Evolutionary conservation across 345 rosid genomes (phyloP).

Genomic region (Ceriops decandra): DNA sequence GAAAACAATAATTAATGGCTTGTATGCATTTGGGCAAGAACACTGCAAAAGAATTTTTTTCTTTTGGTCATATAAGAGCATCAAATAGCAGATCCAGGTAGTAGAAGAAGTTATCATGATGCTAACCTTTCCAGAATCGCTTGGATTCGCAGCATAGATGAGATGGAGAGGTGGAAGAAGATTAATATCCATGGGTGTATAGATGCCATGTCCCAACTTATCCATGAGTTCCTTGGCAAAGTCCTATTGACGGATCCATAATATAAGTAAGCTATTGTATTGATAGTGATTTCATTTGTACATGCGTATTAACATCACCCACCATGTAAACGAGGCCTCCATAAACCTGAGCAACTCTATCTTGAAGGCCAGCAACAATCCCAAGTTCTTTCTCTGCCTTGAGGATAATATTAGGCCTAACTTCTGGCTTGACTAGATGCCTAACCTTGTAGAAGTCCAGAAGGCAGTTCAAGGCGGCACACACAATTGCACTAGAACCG

Average conservation of each 20-base stretch:
- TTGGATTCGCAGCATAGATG: constrained; percentile 92
- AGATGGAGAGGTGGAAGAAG: constrained; percentile 87
- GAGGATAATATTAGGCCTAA: constrained; percentile 75
- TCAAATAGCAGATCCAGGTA: background rate
- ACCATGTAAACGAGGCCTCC: constrained; percentile 99
- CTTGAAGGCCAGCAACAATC: constrained; percentile 96
- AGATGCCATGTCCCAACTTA: constrained; percentile 71
- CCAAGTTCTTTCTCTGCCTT: constrained; percentile 83
- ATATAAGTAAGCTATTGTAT: background rate
- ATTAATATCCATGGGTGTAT: constrained; percentile 65
- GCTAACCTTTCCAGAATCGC: constrained; percentile 94
- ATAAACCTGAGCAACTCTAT: constrained; percentile 91
- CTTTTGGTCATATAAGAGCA: no score
- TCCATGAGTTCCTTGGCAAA: constrained; percentile 83
- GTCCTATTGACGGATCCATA: constrained; percentile 44
- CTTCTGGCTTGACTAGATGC: constrained; percentile 60
- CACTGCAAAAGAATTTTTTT: no score
- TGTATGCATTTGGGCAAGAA: no score
- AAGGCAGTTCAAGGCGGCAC: constrained; percentile 88
- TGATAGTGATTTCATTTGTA: background rate
- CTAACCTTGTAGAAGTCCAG: constrained; percentile 83
- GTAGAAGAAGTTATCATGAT: background rate
- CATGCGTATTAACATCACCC: constrained; percentile 9
- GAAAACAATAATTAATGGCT: no score
- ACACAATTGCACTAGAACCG: constrained; percentile 94